A percentile compares a stretch with the other conserved stretches of the same genome.
Conservation (phyloP, 139 green algal species). For the Edaphochlamys debaryana region DNA sequence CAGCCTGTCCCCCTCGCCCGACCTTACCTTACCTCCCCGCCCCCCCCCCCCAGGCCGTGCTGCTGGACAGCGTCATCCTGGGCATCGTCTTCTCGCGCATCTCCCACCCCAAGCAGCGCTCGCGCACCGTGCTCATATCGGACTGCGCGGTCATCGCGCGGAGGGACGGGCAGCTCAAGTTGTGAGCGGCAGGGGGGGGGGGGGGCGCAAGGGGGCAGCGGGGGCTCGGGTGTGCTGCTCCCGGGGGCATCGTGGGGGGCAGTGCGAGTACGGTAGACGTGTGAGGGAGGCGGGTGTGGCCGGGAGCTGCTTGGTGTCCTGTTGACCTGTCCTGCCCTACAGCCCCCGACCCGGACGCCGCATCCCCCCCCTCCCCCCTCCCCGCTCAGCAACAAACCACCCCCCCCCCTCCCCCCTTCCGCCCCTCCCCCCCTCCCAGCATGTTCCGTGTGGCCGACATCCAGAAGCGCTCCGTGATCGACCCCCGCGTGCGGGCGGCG, state of each 20-base stretch:
- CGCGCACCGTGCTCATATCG: conserved; percentile 86
- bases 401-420: too few relatives aligned
- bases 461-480: conserved; percentile 59
- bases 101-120: conserved; percentile 82
- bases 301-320: too few relatives aligned
- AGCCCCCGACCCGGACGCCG: neutral
- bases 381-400: too few relatives aligned
- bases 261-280: too few relatives aligned
- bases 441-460: conserved; percentile 93
- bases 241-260: too few relatives aligned
- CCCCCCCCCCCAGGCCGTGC: conserved; percentile 40
- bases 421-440: conserved; percentile 36
- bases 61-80: conserved; percentile 83
- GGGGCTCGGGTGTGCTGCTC: too few relatives aligned
- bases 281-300: too few relatives aligned
- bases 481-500: conserved; percentile 57
- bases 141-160: conserved; percentile 81
- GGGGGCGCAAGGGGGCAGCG: too few relatives aligned
- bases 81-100: conserved; percentile 88
- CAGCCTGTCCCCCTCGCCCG: too few relatives aligned
- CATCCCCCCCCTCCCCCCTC: neutral
- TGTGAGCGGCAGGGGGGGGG: conserved; percentile 62
- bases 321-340: too few relatives aligned
- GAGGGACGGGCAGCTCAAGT: conserved; percentile 89
- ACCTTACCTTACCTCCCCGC: neutral